Conservation (phyloP, 306 rosid genomes). For the Hippophae gyantsensis region DNA sequence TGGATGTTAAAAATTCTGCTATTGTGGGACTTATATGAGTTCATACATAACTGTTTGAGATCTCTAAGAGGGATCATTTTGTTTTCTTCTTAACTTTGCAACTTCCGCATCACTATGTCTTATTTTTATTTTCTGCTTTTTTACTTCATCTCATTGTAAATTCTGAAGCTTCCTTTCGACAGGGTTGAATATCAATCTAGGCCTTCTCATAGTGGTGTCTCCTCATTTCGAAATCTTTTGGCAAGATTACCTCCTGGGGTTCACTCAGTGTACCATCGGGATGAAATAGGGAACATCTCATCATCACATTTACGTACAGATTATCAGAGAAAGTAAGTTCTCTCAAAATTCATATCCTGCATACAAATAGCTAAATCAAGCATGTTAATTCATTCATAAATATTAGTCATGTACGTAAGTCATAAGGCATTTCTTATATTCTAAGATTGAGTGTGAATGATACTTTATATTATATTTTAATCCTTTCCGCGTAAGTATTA, state of each 20-base stretch:
- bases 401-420: neutral
- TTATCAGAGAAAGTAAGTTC: constrained; percentile 48
- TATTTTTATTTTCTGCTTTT: constrained; percentile 9
- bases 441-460: neutral
- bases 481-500: neutral
- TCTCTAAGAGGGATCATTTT: neutral
- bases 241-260: constrained; percentile 86
- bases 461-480: neutral
- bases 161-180: constrained; percentile 25
- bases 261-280: constrained; percentile 92
- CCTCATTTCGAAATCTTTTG: constrained; percentile 73
- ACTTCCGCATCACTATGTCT: neutral
- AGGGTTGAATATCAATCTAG: constrained; percentile 91
- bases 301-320: constrained; percentile 77
- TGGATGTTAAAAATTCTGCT: constrained; percentile 2
- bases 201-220: constrained; percentile 45
- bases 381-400: neutral
- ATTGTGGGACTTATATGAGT: neutral
- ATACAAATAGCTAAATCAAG: neutral
- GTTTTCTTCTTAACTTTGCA: constrained; percentile 2
- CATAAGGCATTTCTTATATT: neutral
- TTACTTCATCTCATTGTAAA: constrained; percentile 5
- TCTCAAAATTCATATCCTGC: neutral
- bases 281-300: constrained; percentile 85
- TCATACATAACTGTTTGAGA: neutral